Conservation (phyloP, 1,139 yeast genomes). For the Dujonia santamariae region DNA sequence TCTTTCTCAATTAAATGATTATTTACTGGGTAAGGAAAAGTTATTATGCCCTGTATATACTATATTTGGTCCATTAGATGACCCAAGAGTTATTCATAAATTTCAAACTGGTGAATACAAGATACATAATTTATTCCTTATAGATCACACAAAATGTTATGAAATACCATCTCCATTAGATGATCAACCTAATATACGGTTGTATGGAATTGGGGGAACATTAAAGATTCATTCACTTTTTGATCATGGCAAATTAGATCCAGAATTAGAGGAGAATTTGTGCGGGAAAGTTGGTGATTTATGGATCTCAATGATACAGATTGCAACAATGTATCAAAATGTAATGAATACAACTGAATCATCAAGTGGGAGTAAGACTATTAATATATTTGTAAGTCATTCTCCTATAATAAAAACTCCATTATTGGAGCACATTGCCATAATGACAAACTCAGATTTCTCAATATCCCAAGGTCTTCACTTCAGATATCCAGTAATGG, state of each 20-base stretch:
- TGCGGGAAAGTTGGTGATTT: constrained; percentile 69
- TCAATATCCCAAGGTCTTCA: constrained; percentile 72
- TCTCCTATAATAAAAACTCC: constrained; percentile 67
- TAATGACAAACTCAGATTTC: constrained; percentile 67
- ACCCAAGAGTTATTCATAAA: constrained; percentile 60
- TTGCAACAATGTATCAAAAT: constrained; percentile 50
- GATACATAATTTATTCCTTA: constrained; percentile 55
- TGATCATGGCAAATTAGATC: constrained; percentile 53
- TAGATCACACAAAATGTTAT: constrained; percentile 55
- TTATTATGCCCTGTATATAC: constrained; percentile 71
- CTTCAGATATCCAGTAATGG: constrained; percentile 68
- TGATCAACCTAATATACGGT: constrained; percentile 43
- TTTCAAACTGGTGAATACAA: constrained; percentile 51
- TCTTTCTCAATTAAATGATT: constrained; percentile 56
- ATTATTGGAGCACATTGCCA: constrained; percentile 63
- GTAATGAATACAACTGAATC: constrained; percentile 8
- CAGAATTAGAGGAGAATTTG: constrained; percentile 14
- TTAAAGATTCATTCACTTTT: constrained; percentile 65
- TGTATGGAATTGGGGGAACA: constrained; percentile 74
- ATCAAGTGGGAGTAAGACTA: constrained; percentile 24
- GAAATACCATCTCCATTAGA: constrained; percentile 36
- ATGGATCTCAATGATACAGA: constrained; percentile 71
- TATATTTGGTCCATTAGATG: constrained; percentile 74
- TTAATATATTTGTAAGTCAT: constrained; percentile 64
- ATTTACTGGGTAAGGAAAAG: constrained; percentile 42